Conservation (phyloP, 2,329 filamentous ascomycete species). For the Arthrobotrys conoides region DNA sequence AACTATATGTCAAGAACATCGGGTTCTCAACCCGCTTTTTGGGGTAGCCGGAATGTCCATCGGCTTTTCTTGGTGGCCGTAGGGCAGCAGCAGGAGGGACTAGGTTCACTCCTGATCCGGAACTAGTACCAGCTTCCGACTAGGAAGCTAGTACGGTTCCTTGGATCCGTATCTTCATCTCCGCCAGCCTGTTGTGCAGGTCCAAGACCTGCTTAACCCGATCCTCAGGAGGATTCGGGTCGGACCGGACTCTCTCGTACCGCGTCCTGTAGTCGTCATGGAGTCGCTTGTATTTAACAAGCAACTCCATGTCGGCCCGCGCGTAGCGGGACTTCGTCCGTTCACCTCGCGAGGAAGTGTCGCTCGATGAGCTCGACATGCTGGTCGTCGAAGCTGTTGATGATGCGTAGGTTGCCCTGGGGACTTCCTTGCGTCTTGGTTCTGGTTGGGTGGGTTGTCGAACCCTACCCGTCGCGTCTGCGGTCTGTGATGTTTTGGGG, state of each 20-base stretch:
- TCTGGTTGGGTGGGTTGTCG: slow-evolving; percentile 1
- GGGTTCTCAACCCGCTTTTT: not conserved
- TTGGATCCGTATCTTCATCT: slow-evolving; percentile 56
- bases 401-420: slow-evolving; percentile 48
- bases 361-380: slow-evolving; percentile 54
- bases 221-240: slow-evolving; percentile 52
- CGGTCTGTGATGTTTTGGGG: slow-evolving; percentile 37
- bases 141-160: slow-evolving; percentile 56
- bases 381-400: slow-evolving; percentile 54
- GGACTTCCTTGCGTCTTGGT: slow-evolving; percentile 39
- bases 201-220: slow-evolving; percentile 51
- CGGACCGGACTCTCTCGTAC: slow-evolving; percentile 50
- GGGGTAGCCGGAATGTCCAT: slow-evolving; percentile 3
- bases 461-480: slow-evolving; percentile 38
- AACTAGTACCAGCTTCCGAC: slow-evolving; percentile 15
- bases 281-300: slow-evolving; percentile 51
- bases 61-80: not conserved
- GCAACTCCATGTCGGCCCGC: slow-evolving; percentile 33
- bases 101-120: not conserved
- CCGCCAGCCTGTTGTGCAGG: slow-evolving; percentile 48
- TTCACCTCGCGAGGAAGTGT: slow-evolving; percentile 44
- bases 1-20: not conserved
- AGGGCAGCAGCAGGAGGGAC: slow-evolving; percentile 15
- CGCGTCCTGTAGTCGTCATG: slow-evolving; percentile 55
- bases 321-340: slow-evolving; percentile 35